Evolutionary conservation across 305 asterid species (phyloP), one percentile per base, ranked within the genome.

Genomic region (Striga hermonthica): DNA sequence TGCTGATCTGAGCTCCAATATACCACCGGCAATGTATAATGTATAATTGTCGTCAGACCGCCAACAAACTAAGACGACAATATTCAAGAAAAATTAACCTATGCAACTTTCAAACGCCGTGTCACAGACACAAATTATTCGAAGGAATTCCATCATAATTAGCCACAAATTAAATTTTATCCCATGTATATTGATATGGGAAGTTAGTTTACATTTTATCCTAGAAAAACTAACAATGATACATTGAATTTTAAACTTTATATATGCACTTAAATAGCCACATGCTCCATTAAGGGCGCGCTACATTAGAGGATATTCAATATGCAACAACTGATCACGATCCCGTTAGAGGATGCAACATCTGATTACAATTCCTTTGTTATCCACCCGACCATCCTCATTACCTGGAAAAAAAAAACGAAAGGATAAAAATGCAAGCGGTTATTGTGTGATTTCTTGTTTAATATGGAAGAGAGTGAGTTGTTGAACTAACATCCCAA

Each of bases 331-430:
- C 31, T 22, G 31, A 22, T 22, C 31, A 22, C 31, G 38, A 47
- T 59, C 34, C 15, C 31, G 31, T 75, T 75, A 89, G 70, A 89
- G 88, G 76, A 89, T 84, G 79, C 95, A 83, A 65, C 96, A 89
- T 74, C 83, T 76, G 60, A 84, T 66, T 65, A 80, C 83, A 35
- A 84, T 67, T 61, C 95, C 96, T 70, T 86, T 89, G 45, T 84
- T 95, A 50, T 89, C 92, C 79, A 83, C 84, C 70, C 89, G 75
- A 34, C 79, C 86, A 54, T 85, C 90, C 70, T 89, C 95, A 43
- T 85, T 80, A 66, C 95, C 96, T 89, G 83, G 5, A 67, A 78
- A 71, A 22, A 68, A 43, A 14, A 15, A 14, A 15, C 3, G 35
- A 7, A 53, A 16, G 9, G 12, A 22, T 0, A 2, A 22, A 22